Percentiles rank a stretch among this genome's conserved stretches.
Evolutionary conservation across 1,284 basidiomycete species (phyloP).

Genomic region (Wallemia hederae): DNA sequence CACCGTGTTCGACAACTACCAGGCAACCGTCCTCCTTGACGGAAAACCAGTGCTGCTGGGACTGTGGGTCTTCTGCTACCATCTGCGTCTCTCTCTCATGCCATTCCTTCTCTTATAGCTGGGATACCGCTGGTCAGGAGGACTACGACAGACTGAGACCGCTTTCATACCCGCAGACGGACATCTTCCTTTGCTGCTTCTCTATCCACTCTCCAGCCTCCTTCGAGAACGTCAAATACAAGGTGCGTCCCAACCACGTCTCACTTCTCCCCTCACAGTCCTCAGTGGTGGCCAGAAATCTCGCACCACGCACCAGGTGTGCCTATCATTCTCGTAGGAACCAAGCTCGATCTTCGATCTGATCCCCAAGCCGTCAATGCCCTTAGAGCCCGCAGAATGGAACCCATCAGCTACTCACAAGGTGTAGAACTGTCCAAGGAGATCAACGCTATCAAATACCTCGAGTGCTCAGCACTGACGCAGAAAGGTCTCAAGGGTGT

Average conservation of each 20-base stretch:
- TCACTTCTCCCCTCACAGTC: not conserved
- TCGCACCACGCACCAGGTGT: slow-evolving; percentile 71
- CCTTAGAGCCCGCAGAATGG: slow-evolving; percentile 75
- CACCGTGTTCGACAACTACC: slow-evolving; percentile 28
- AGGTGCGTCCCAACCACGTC: slow-evolving; percentile 24
- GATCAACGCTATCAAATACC: slow-evolving; percentile 51
- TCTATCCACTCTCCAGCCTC: slow-evolving; percentile 86
- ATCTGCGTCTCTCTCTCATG: not conserved
- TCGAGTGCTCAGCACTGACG: slow-evolving; percentile 90
- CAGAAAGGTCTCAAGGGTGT: slow-evolving; percentile 78
- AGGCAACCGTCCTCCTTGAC: slow-evolving; percentile 69
- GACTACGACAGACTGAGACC: slow-evolving; percentile 95
- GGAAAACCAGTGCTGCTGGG: slow-evolving; percentile 94
- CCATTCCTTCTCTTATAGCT: slow-evolving; percentile 19
- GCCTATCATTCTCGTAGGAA: slow-evolving; percentile 74
- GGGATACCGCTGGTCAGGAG: slow-evolving; percentile 98
- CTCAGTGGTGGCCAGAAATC: slow-evolving; percentile 36
- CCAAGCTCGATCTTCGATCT: slow-evolving; percentile 90
- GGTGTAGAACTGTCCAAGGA: slow-evolving; percentile 74
- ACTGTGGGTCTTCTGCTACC: slow-evolving; percentile 16
- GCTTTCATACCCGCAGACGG: slow-evolving; percentile 93
- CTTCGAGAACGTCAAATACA: slow-evolving; percentile 94
- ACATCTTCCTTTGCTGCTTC: slow-evolving; percentile 98
- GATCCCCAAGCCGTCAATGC: slow-evolving; percentile 74
- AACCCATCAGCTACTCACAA: slow-evolving; percentile 63